These are phyloP conservation scores for Wickerhamiella kurtzmanii DNA, from an alignment of 805 yeast species.

Conservation along the genomic window DNA sequence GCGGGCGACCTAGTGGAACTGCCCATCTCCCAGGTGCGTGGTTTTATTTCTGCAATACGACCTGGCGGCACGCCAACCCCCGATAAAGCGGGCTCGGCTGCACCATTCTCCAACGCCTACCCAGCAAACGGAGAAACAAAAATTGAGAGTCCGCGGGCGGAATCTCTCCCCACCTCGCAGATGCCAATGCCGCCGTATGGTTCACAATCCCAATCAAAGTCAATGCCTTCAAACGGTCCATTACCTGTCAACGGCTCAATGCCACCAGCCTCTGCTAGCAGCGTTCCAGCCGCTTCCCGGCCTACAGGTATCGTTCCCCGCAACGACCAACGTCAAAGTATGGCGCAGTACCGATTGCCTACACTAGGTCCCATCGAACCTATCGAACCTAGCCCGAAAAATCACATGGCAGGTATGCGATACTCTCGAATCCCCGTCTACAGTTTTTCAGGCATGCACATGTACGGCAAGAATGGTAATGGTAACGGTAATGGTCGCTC, in stretches of 20 bases:
- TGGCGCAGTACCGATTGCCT: background rate
- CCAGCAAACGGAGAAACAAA: background rate
- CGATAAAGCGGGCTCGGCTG: background rate
- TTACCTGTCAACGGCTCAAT: too few species aligned
- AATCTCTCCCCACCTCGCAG: background rate
- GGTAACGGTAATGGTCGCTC: background rate
- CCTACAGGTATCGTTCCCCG: too few species aligned
- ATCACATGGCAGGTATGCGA: conserved; percentile 1
- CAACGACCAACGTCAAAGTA: too few species aligned
- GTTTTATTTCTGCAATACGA: background rate
- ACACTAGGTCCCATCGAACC: conserved; percentile 4
- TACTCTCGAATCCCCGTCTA: conserved; percentile 14
- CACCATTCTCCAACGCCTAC: too few species aligned
- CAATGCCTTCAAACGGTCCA: too few species aligned
- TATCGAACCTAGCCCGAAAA: conserved; percentile 6
- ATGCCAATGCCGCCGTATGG: too few species aligned
- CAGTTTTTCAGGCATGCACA: conserved; percentile 8
- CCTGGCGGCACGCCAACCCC: background rate
- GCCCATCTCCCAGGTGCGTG: background rate
- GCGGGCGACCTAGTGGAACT: conserved; percentile 10
- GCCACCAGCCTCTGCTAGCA: too few species aligned
- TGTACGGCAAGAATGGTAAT: background rate
- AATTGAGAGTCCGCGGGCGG: background rate
- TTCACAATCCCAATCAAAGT: too few species aligned
- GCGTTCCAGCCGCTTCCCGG: too few species aligned